Evolutionary conservation across 805 yeast genomes (phyloP).

Genomic region (Candida morakotiae): DNA sequence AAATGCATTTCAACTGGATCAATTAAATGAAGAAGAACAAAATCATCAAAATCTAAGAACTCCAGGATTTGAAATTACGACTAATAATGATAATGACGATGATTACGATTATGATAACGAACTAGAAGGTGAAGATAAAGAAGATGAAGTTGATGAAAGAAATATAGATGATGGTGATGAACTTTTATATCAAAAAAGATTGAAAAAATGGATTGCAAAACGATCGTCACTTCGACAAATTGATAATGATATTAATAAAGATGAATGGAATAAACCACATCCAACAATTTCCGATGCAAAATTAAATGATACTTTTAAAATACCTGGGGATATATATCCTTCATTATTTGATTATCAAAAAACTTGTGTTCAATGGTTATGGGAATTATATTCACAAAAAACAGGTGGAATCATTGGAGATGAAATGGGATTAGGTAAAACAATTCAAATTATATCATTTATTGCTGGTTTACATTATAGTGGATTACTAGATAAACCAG

Average conservation of each 20-base stretch:
- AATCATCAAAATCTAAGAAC: slow-evolving; percentile 45
- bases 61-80: slow-evolving; percentile 43
- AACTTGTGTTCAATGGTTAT: slow-evolving; percentile 96
- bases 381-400: slow-evolving; percentile 85
- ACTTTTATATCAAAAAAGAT: slow-evolving; percentile 51
- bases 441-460: slow-evolving; percentile 88
- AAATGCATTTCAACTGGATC: slow-evolving; percentile 48
- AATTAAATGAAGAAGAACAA: slow-evolving; percentile 14
- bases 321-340: slow-evolving; percentile 91
- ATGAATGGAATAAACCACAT: slow-evolving; percentile 75
- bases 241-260: slow-evolving; percentile 14
- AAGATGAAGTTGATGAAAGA: slow-evolving; percentile 15
- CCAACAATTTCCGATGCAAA: slow-evolving; percentile 74
- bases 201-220: slow-evolving; percentile 54
- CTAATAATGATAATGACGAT: slow-evolving; percentile 13
- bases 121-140: slow-evolving; percentile 3
- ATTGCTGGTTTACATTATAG: slow-evolving; percentile 88
- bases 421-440: slow-evolving; percentile 97
- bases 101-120: slow-evolving; percentile 13
- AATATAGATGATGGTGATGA: slow-evolving; percentile 84
- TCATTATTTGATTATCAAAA: slow-evolving; percentile 88
- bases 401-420: slow-evolving; percentile 97
- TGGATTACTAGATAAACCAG: slow-evolving; percentile 68
- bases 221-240: slow-evolving; percentile 43
- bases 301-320: slow-evolving; percentile 60